Evolutionary conservation across 2,329 filamentous ascomycete species (phyloP).

Genomic region (Colletotrichum phormii): DNA sequence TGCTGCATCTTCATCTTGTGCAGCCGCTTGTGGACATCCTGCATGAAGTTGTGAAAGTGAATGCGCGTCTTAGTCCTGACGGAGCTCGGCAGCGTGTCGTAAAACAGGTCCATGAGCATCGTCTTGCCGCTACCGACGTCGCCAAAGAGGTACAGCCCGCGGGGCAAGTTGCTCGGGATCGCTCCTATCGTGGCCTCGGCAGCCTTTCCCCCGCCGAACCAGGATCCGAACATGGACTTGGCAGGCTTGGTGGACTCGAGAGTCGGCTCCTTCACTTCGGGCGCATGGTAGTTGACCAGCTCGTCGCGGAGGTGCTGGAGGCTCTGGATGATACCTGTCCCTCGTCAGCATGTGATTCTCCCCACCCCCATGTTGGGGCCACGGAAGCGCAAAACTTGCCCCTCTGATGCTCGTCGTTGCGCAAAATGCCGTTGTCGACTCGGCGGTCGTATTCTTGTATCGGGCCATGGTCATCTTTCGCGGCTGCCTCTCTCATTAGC

Average conservation of each 20-base stretch:
- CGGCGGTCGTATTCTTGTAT: slow-evolving; percentile 89
- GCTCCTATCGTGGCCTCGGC: slow-evolving; percentile 53
- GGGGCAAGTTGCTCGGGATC: slow-evolving; percentile 81
- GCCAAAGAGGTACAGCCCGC: slow-evolving; percentile 93
- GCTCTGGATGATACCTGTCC: slow-evolving; percentile 83
- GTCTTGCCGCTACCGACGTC: slow-evolving; percentile 98
- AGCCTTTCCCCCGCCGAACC: slow-evolving; percentile 65
- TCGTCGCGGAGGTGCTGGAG: slow-evolving; percentile 91
- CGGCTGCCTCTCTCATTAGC: slow-evolving; percentile 19
- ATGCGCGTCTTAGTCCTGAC: slow-evolving; percentile 90
- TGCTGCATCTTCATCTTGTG: slow-evolving; percentile 91
- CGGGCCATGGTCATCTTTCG: slow-evolving; percentile 68
- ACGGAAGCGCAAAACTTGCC: slow-evolving; percentile 57
- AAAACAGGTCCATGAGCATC: slow-evolving; percentile 99
- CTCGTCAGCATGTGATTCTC: slow-evolving; percentile 21
- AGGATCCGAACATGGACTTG: slow-evolving; percentile 67
- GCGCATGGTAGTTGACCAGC: slow-evolving; percentile 78
- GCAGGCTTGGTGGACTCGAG: slow-evolving; percentile 74
- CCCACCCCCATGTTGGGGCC: background rate
- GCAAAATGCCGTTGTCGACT: slow-evolving; percentile 77
- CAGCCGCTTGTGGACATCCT: slow-evolving; percentile 91
- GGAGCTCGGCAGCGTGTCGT: slow-evolving; percentile 85
- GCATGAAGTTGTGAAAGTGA: slow-evolving; percentile 99
- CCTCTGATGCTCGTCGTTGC: slow-evolving; percentile 92
- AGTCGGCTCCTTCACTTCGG: slow-evolving; percentile 80